Percentiles rank a stretch among this genome's conserved stretches.
phyloP scores from a whole-genome alignment of 176 grass and related monocot genomes.

The Carex kokanica region DNA sequence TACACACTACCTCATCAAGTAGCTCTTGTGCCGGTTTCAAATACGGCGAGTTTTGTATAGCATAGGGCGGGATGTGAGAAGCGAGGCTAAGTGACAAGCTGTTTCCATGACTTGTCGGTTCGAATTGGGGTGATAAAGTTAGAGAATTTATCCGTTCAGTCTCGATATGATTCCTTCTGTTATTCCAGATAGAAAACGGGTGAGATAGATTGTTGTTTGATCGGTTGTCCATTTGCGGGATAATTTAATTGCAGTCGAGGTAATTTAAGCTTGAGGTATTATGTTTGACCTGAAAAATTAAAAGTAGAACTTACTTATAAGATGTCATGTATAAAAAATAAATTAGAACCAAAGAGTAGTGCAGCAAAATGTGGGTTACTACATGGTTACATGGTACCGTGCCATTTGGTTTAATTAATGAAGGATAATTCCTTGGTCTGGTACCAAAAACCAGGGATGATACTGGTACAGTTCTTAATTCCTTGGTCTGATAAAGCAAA shows the following conservation, averaged over 20 bases:
- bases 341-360: background rate
- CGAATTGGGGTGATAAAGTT: conserved; percentile 12
- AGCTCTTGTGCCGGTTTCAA: conserved; percentile 72
- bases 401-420: conserved; percentile 1
- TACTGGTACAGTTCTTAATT: background rate
- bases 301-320: background rate
- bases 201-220: conserved; percentile 28
- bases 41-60: conserved; percentile 48
- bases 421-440: background rate
- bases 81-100: conserved; percentile 53
- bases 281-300: background rate
- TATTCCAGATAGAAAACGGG: conserved; percentile 14
- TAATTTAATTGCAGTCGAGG: background rate
- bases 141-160: conserved; percentile 23
- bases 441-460: background rate
- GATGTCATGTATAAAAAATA: background rate
- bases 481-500: background rate
- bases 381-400: background rate
- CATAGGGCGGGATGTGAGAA: conserved; percentile 22
- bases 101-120: background rate
- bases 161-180: conserved; percentile 14
- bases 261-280: background rate
- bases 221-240: background rate
- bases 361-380: background rate
- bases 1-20: conserved; percentile 56